Base-by-base conservation (phyloP, 352 stramenopile species). In the Globisporangium nodosum region DNA sequence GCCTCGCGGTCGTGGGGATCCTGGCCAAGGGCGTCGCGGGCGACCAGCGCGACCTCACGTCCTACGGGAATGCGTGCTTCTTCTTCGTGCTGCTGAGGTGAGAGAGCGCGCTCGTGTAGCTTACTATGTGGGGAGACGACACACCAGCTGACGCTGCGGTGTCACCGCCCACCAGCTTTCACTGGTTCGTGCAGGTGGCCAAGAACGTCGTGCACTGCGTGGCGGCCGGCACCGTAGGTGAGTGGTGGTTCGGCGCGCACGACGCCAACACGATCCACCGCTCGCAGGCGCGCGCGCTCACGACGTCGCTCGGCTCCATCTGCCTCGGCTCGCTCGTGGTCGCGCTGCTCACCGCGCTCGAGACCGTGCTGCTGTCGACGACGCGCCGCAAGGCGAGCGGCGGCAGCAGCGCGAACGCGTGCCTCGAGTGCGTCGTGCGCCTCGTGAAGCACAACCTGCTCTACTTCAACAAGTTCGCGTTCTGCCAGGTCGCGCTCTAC, bases 401-500 rank as follows among this genome's bases (percentile, higher is more conserved):
- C 4, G 55, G 55, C 31, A 69, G 74, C 6, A 87, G 76, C 47
- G 67, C 78, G 2, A 94, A 94, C 50, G 85, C 82, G 31, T 94
- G 79, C 39, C 67, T 94, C n/a, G 85, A 92, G 56, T 94, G 83
- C 57, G 64, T 94, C 39, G 76, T 92, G 45, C 71, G 73, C 54
- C 59, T 90, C 35, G 76, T 91, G 15, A 78, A 78, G 48, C 76
- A 75, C 49, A 90, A 91, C 58, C 73, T 90, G 61, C 67, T 86
- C 54, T 86, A 88, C 43, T 95, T 91, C 56, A 95, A 95, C 74
- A 95, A 95, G 65, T 95, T 84, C 60, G 85, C 85, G 3, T 93
- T 92, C 56, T 92, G 83, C 52, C 85, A 93, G 37, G 75, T 95
- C 30, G 83, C 83, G 21, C 70, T 95, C n/a, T 92, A 95, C 67